Base-by-base conservation (phyloP, 2,329 filamentous ascomycete genomes). In the Neospermospora avenae region DNA sequence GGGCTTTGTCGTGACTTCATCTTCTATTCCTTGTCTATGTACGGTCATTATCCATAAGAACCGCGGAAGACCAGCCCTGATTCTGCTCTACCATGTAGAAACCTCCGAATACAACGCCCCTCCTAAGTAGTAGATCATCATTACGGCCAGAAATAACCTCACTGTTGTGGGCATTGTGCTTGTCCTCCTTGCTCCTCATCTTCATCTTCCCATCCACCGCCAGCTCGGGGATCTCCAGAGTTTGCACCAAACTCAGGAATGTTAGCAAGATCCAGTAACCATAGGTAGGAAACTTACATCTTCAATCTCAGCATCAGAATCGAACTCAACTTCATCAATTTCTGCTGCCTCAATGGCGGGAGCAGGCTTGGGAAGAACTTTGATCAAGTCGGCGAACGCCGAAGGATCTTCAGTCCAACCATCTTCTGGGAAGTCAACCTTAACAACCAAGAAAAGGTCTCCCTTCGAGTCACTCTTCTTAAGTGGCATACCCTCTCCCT, bases 401-500 rank as follows among this genome's bases (percentile, higher is more conserved):
- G 84, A 82, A n/a, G 91, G 84, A 59, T 89, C 83, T 65, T 84
- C 80, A 60, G 93, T 79, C 91, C 92, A 98, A 25, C 86, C 89
- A 69, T 93, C 86, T 68, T 93, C 86, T 2, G 95, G 95, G 78
- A 98, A 98, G 57, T 91, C 84, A 64, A 99, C 83, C 69, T 95
- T 87, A 65, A 97, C 87, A 39, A 89, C 78, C 44, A 99, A 80
- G 75, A 93, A 99, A 18, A 99, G 78, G 71, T 98, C 92, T 45
- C 95, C 95, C 72, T 86, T 91, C 4, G 78, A 72, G 41, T 99
- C 95, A 64, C 88, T 90, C 59, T 87, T 86, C 81, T 97, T 97
- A 68, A 87, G 76, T 1, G 95, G 95, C 95, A 99, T 99, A 62
- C 95, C 95, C 77, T 99, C 95, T 25, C 91, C 92, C 2, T 81